Base-by-base conservation (phyloP, 2,329 filamentous ascomycete species). In the Fusarium xylarioides region DNA sequence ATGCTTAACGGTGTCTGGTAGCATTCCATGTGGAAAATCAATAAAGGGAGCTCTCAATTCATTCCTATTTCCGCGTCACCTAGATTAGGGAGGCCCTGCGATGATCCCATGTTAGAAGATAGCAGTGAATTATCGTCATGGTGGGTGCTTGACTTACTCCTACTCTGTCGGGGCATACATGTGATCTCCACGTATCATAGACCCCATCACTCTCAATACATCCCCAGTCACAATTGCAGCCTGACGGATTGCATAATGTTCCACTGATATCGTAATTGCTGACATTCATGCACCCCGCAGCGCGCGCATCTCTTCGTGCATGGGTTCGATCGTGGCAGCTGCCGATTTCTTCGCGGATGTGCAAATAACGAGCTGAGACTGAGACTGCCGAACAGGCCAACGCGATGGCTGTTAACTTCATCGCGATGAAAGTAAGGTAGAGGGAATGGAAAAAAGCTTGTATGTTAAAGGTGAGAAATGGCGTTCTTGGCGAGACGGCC, bases 51-150 rank as follows among this genome's bases (percentile, higher is more conserved):
- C 47, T 35, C n/a, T 4, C 8, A 14, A 26, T 15, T 6, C 4
- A 4, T 26, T 19, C 18, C n/a, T n/a, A 35, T 35, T 34, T 5
- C 30, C 3, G 7, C 1, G 1, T 15, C 7, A 11, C 2, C 28
- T 2, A 26, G 1, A 8, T 1, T 0, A 21, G 1, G 0, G 4
- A 7, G 2, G 3, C 4, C 5, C 58, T 65, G 18, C 1, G 14
- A 10, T 1, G 0, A 40, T 15, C 1, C 0, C 2, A 15, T 8
- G 16, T 54, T 10, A 61, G 35, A 12, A 32, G 8, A 5, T 11
- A 11, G 2, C 8, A 28, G 2, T 7, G 4, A 14, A 30, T 26
- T 26, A 2, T 8, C 11, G 10, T 11, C 3, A 3, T 12, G 3
- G 4, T 8, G 7, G 7, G 2, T 7, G 26, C 26, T 28, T 1